A percentile compares a stretch with the other conserved stretches of the same genome.
Conservation (phyloP, 1,284 basidiomycete genomes). For the Apiotrichum laibachii region DNA sequence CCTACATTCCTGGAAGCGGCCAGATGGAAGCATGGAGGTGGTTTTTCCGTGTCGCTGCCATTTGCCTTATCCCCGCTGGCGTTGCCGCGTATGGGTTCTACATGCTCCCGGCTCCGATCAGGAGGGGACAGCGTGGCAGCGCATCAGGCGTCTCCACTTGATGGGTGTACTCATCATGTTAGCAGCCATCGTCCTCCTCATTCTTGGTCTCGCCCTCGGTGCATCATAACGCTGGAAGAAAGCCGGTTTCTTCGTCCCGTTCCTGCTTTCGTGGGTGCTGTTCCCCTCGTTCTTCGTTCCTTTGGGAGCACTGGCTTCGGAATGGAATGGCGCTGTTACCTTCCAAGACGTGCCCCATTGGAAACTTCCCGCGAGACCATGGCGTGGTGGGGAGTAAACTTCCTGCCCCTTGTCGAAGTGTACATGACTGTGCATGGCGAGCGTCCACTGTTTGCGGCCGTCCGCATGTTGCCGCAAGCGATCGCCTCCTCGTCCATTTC, state of each 20-base stretch:
- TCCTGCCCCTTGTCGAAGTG: constrained; percentile 26
- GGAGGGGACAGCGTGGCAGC: too few relatives aligned
- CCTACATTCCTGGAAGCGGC: constrained; percentile 38
- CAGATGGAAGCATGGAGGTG: constrained; percentile 41
- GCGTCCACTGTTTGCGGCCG: constrained; percentile 22
- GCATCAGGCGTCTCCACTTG: too few relatives aligned
- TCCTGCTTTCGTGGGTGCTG: constrained; percentile 23
- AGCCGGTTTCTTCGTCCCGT: constrained; percentile 27
- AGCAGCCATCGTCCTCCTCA: constrained; percentile 25
- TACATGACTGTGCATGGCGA: constrained; percentile 21
- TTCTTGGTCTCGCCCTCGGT: constrained; percentile 31
- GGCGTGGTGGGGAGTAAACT: constrained; percentile 27
- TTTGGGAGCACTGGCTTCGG: constrained; percentile 30
- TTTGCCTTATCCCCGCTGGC: constrained; percentile 11
- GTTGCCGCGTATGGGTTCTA: constrained; percentile 17
- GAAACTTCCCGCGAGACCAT: constrained; percentile 32
- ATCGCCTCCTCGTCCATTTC: constrained; percentile 20
- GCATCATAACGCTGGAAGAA: constrained; percentile 27
- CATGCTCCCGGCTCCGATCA: constrained; percentile 2
- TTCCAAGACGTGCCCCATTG: constrained; percentile 32
- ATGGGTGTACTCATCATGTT: constrained; percentile 11
- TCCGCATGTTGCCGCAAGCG: constrained; percentile 29
- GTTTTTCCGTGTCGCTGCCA: constrained; percentile 48
- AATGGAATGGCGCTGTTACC: constrained; percentile 31
- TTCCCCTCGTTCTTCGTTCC: constrained; percentile 34